Base-by-base conservation (phyloP, 257 asterid species). In the Nicotiana sylvestris region DNA sequence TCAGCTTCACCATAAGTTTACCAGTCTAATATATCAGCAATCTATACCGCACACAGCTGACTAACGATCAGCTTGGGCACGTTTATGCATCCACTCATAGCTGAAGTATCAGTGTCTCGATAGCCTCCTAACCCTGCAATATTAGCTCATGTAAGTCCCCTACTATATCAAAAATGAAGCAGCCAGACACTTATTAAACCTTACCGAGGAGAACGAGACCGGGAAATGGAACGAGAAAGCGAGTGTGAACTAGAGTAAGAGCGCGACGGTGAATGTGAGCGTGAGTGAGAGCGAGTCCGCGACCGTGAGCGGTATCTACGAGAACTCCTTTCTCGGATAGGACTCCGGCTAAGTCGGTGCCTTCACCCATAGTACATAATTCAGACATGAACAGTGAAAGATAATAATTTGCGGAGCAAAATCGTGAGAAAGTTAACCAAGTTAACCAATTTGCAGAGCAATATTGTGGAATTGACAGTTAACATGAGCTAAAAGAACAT, bases 131-230 rank as follows among this genome's bases (percentile, higher is more conserved):
- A 70, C 84, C 93, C 98, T 95, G 95, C 83, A 76, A 79, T 51
- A 66, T 76, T 55, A 16, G 61, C 58, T 58, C 76, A 30, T 21
- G 35, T 15, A 30, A 37, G 21, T 27, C 35, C 51, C 25, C 53
- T 11, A 16, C 30, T 39, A 81, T 39, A 56, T 82, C 27, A 82
- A 57, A 57, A 60, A 53, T 21, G 9, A 58, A 80, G 57, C 11
- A 74, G 82, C 6, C 43, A 30, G 39, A 77, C 16, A 66, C 29
- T 21, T 12, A 4, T 53, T 30, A 27, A 35, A 33, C 39, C 78
- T 78, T 90, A 95, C 98, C 98, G 72, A 3, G 98, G 98, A 8
- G 97, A 92, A 32, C 37, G 90, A 33, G 96, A 92, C 43, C 86
- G 85, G 68, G 88, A 86, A 51, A 79, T 66, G 13, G 90, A 85